phyloP scores from a whole-genome alignment of 228 moss, liverwort and hornwort genomes.

The Sphagnum fallax region DNA sequence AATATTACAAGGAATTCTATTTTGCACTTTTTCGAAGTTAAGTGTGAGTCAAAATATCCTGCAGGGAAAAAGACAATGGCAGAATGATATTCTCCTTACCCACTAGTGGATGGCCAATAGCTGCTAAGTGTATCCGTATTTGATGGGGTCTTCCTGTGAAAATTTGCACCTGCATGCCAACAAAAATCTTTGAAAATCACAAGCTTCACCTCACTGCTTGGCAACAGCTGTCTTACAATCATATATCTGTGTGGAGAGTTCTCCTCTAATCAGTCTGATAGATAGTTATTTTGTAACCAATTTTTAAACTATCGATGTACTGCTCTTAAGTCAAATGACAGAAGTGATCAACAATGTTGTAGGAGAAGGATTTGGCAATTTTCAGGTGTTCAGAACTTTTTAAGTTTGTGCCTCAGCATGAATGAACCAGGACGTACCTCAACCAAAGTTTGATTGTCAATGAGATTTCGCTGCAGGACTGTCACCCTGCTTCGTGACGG shows the following conservation, averaged over 20 bases:
- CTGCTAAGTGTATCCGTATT: conserved; percentile 91
- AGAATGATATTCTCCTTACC: conserved; percentile 19
- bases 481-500: conserved; percentile 62
- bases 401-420: neutral
- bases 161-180: conserved; percentile 61
- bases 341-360: neutral
- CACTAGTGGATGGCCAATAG: conserved; percentile 67
- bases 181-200: neutral
- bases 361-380: neutral
- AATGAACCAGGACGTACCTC: conserved; percentile 35
- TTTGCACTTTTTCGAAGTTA: neutral
- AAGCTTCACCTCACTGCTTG: neutral
- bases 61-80: neutral
- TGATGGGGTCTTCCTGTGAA: conserved; percentile 88
- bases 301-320: neutral
- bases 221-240: neutral
- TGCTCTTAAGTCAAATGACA: neutral
- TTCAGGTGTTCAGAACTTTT: neutral
- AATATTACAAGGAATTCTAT: neutral
- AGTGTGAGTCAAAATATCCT: neutral
- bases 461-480: conserved; percentile 55
- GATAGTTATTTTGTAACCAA: neutral
- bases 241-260: neutral
- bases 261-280: neutral
- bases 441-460: conserved; percentile 60